Conservation (phyloP, 2,329 filamentous ascomycete species). For the Sodiomyces alkalinus region DNA sequence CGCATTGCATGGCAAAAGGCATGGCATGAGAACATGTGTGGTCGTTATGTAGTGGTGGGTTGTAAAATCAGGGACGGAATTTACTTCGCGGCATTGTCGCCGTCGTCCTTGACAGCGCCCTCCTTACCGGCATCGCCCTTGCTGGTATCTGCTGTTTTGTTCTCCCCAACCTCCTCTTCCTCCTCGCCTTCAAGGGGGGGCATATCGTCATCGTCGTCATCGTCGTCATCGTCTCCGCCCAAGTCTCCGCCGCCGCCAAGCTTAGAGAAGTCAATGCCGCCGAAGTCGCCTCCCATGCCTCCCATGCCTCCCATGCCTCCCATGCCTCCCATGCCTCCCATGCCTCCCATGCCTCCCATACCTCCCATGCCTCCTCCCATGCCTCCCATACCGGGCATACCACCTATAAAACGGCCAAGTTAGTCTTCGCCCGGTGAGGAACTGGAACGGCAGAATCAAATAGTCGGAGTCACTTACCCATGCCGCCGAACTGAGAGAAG, state of each 20-base stretch:
- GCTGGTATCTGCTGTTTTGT: constrained; percentile 22
- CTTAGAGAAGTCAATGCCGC: constrained; percentile 90
- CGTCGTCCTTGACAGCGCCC: constrained; percentile 3
- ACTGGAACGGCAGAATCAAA: not conserved
- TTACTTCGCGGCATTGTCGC: constrained; percentile 7
- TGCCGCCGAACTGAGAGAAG: constrained; percentile 50
- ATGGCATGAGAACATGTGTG: too few relatives aligned
- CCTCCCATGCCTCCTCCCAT: constrained; percentile 10
- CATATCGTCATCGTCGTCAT: constrained; percentile 68
- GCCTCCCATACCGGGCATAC: constrained; percentile 38
- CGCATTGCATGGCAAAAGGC: too few relatives aligned
- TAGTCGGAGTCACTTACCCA: constrained; percentile 33
- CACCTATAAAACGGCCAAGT: too few relatives aligned
- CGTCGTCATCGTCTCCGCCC: constrained; percentile 35
- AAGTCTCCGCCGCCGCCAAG: constrained; percentile 47
- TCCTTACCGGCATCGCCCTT: constrained; percentile 17
- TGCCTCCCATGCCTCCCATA: constrained; percentile 48
- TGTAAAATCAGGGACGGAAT: too few relatives aligned
- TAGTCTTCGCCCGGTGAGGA: constrained; percentile 5
- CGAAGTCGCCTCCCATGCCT: constrained; percentile 49
- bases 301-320: constrained; percentile 24
- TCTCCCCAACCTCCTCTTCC: constrained; percentile 22
- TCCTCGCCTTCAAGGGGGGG: constrained; percentile 59
- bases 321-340: constrained; percentile 37
- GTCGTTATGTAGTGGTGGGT: too few relatives aligned